Conservation (phyloP, 176 grass and related monocot genomes). For the Oryza rufipogon region DNA sequence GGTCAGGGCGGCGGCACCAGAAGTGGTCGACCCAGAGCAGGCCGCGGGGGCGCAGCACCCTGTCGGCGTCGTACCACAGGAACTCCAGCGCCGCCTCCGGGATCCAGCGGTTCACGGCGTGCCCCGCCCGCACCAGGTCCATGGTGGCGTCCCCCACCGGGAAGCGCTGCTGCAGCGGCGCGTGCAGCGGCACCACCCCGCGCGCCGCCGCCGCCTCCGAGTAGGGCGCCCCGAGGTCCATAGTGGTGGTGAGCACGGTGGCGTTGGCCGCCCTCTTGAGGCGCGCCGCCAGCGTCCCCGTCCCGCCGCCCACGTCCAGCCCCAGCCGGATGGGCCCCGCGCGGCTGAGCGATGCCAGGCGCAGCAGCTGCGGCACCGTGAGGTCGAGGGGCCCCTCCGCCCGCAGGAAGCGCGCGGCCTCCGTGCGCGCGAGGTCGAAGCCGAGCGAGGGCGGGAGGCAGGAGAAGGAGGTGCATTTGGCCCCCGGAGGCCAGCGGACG, state of each 20-base stretch:
- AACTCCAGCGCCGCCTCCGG: conserved; percentile 76
- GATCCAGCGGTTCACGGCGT: conserved; percentile 97
- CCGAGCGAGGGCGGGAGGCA: conserved; percentile 52
- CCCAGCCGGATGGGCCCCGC: conserved; percentile 80
- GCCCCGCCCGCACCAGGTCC: conserved; percentile 84
- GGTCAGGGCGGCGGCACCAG: conserved; percentile 70
- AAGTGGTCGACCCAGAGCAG: conserved; percentile 93
- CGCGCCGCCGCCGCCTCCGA: conserved; percentile 73
- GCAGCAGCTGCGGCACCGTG: conserved; percentile 80
- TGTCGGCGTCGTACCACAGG: conserved; percentile 86
- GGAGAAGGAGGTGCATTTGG: conserved; percentile 57
- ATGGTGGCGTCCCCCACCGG: conserved; percentile 74
- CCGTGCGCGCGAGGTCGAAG: conserved; percentile 60
- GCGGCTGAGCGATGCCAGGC: conserved; percentile 64
- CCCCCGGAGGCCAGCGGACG: conserved; percentile 62
- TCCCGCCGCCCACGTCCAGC: conserved; percentile 80
- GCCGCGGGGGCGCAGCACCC: conserved; percentile 75
- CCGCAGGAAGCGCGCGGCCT: conserved; percentile 61
- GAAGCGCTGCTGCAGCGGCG: conserved; percentile 85
- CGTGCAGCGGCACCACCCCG: conserved; percentile 81
- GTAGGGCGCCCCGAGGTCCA: conserved; percentile 86
- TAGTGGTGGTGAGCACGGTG: conserved; percentile 80
- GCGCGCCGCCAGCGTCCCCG: conserved; percentile 71
- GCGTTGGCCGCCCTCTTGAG: conserved; percentile 75
- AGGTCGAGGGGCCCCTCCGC: conserved; percentile 65